Percentiles rank a stretch among this genome's conserved stretches.
These are phyloP conservation scores for Peniophora sp. DNA, from an alignment of 1,284 basidiomycete species.

Conservation along the genomic window DNA sequence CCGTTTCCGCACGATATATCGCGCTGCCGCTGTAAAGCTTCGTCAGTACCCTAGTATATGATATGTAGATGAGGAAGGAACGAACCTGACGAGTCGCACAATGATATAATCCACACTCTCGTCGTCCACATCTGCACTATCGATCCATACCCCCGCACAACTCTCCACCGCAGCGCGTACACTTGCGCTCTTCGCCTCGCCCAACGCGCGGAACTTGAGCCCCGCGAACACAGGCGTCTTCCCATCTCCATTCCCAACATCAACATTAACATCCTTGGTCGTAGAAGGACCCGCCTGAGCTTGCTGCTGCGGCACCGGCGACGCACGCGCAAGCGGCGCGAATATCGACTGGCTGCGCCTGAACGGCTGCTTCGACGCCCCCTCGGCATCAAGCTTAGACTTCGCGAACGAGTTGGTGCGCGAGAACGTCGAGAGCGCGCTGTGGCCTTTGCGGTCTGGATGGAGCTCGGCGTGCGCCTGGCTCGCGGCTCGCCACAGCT, in stretches of 20 bases:
- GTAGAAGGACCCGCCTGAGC: constrained; percentile 1
- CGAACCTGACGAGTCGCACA: constrained; percentile 63
- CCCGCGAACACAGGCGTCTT: constrained; percentile 47
- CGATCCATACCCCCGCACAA: constrained; percentile 43
- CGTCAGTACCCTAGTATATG: background rate
- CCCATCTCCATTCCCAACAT: too few species aligned
- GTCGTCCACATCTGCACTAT: constrained; percentile 29
- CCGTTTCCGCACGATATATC: constrained; percentile 44
- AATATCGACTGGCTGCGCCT: constrained; percentile 21
- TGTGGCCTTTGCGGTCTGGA: constrained; percentile 15
- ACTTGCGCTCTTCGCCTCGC: constrained; percentile 49
- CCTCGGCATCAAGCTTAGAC: constrained; percentile 15
- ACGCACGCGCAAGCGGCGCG: background rate
- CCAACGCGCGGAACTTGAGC: constrained; percentile 46
- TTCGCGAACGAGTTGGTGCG: constrained; percentile 53
- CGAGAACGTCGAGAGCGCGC: constrained; percentile 47
- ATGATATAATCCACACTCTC: constrained; percentile 55
- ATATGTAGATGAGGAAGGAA: constrained; percentile 2
- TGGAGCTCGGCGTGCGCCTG: constrained; percentile 1
- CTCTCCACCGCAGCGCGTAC: constrained; percentile 53
- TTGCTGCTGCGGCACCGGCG: constrained; percentile 1
- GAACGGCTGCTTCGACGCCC: constrained; percentile 41
- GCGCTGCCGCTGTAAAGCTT: constrained; percentile 46
- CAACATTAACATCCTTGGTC: too few species aligned
- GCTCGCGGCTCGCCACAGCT: too few species aligned